Evolutionary conservation across 2,329 filamentous ascomycete species (phyloP).

Genomic region (Dendrostoma leiphaemia): DNA sequence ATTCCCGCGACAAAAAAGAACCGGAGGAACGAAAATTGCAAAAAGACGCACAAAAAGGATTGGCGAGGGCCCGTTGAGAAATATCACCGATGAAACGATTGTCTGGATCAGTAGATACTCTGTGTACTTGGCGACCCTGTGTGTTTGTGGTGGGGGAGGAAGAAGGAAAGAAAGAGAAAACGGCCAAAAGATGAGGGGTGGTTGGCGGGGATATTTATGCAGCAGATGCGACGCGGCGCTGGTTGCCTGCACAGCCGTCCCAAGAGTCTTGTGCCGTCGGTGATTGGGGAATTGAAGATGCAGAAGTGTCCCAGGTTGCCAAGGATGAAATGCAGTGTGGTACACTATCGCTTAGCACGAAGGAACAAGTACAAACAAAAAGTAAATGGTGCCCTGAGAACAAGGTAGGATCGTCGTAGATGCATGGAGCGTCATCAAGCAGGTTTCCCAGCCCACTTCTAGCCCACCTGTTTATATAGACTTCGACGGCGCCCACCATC

Average conservation of each 20-base stretch:
- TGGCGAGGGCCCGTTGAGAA: conserved; percentile 56
- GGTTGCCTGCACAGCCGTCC: conserved; percentile 14
- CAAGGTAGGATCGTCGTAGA: conserved; percentile 17
- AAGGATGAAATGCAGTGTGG: conserved; percentile 11
- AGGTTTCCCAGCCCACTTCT: conserved; percentile 5
- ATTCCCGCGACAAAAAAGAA: conserved; percentile 29
- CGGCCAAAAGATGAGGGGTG: conserved; percentile 30
- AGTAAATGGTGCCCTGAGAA: conserved; percentile 15
- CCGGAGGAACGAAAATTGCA: conserved; percentile 36
- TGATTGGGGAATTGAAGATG: conserved; percentile 6
- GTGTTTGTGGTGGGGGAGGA: conserved; percentile 50
- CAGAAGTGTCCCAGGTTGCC: background rate
- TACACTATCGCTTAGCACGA: background rate
- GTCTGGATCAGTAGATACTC: conserved; percentile 51
- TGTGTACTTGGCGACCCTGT: conserved; percentile 58
- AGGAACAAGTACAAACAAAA: too few relatives aligned
- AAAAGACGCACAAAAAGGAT: conserved; percentile 36
- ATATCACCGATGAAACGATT: conserved; percentile 33
- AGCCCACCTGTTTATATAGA: conserved; percentile 14
- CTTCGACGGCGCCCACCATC: background rate
- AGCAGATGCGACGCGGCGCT: conserved; percentile 21
- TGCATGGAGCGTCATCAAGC: conserved; percentile 12
- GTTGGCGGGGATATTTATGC: conserved; percentile 37
- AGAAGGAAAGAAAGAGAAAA: conserved; percentile 39
- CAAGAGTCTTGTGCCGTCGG: conserved; percentile 1